Percentiles rank a stretch among this genome's conserved stretches.
phyloP scores from a whole-genome alignment of 2,329 filamentous ascomycete genomes.

The Colletotrichum paranaense region DNA sequence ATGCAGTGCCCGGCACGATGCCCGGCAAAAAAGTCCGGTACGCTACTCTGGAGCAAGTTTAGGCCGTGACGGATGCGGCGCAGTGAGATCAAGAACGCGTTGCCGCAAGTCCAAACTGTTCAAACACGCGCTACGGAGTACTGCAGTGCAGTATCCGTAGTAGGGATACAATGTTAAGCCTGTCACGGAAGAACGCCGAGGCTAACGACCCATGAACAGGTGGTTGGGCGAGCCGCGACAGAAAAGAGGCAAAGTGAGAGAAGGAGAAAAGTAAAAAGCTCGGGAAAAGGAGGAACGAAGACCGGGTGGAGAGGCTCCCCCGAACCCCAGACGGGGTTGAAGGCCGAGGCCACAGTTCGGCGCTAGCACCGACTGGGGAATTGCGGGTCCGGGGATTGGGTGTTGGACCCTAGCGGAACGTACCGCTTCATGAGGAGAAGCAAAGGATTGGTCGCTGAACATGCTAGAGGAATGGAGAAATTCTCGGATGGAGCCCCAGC shows the following conservation, averaged over 20 bases:
- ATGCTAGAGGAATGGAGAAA: slow-evolving; percentile 12
- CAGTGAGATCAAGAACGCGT: not conserved
- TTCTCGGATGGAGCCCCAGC: slow-evolving; percentile 29
- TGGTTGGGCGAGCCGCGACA: not conserved
- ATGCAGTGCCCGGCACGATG: slow-evolving; percentile 6
- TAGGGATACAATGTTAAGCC: too few species aligned
- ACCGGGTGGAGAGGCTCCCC: slow-evolving; percentile 18
- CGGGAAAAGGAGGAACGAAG: not conserved
- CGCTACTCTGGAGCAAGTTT: not conserved
- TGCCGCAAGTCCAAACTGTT: not conserved
- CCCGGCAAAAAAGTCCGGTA: not conserved
- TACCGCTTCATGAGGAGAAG: not conserved
- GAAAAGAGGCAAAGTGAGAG: not conserved
- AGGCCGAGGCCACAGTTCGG: slow-evolving; percentile 23
- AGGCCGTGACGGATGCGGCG: not conserved
- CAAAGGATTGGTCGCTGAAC: not conserved
- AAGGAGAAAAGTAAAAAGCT: not conserved
- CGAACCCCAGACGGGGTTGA: slow-evolving; percentile 33
- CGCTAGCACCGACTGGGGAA: slow-evolving; percentile 32
- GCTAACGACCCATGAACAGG: not conserved
- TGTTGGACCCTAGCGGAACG: not conserved
- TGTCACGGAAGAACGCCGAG: slow-evolving; percentile 5
- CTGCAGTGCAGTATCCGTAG: too few species aligned
- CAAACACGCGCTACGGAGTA: too few species aligned
- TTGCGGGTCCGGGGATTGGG: slow-evolving; percentile 19